Base-by-base conservation (phyloP, 2,329 filamentous ascomycete species). In the Clarireedia monteithiana region DNA sequence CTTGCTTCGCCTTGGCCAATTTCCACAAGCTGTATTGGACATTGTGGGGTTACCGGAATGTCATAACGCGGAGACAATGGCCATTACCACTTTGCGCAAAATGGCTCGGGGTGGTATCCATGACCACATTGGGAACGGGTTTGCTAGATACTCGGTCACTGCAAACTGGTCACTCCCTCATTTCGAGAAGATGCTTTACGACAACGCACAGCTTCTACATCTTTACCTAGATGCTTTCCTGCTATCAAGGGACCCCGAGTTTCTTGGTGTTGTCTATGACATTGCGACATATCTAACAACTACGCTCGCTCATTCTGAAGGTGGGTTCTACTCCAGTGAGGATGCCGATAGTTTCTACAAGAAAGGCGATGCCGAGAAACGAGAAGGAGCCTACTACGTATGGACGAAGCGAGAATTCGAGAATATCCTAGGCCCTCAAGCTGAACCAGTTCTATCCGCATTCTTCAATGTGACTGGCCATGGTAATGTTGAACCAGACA, bases 171-270 rank as follows among this genome's bases (percentile, higher is more conserved):
- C 87, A 60, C 75, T 97, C 48, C 94, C 94, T 10, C 91, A 96
- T 69, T 99, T 97, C 65, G 94, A 99, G 74, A 97, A 97, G 75
- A 91, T 97, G 80, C 81, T 96, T 9, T 91, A 90, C 54, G 94
- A 97, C 67, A 95, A 99, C 66, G 86, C 89, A 0, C 86, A 96
- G 63, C 78, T 97, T 1, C 74, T 99, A 2, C 81, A 85, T 24
- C 78, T 94, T 6, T 97, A 94, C 65, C 77, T 95, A 6, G 91
- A 96, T 66, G 91, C 89, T 0, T 97, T 91, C 77, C 77, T 89
- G 10, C 58, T 67, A 12, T 66, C 63, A 2, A 54, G 61, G 47
- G 79, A 86, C 10, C 78, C 81, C 4, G 88, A 95, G 64, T 83
- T 96, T 57, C 79, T 90, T 12, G 84, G 88, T 45, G 84, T 86